These are phyloP conservation scores for Alternaria incomplexa DNA, from an alignment of 2,329 filamentous ascomycete genomes.

Conservation along the genomic window DNA sequence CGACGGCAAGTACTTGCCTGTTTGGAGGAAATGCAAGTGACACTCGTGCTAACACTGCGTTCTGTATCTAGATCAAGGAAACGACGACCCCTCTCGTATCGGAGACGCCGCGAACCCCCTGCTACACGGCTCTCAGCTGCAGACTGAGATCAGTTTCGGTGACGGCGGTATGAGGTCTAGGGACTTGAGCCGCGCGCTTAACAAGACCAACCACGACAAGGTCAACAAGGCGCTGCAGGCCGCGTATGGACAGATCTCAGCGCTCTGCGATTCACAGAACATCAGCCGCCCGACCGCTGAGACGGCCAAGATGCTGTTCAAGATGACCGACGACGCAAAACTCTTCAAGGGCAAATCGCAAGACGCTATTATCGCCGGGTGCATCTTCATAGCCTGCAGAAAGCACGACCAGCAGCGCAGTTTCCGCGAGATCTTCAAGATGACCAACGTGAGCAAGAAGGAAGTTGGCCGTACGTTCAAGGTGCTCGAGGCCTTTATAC, in stretches of 20 bases:
- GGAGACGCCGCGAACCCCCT: constrained; percentile 92
- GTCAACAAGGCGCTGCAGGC: constrained; percentile 79
- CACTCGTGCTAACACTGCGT: not conserved
- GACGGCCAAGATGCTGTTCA: constrained; percentile 93
- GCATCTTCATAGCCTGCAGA: constrained; percentile 96
- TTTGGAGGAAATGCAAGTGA: not conserved
- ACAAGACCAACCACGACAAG: constrained; percentile 81
- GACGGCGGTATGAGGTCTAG: constrained; percentile 73
- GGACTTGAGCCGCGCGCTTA: constrained; percentile 83
- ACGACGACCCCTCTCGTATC: constrained; percentile 96
- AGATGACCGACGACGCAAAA: constrained; percentile 89
- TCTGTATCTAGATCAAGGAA: constrained; percentile 69
- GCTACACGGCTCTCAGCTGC: constrained; percentile 85
- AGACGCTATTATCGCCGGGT: constrained; percentile 92
- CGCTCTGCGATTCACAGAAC: constrained; percentile 71
- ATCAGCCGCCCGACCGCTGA: constrained; percentile 84
- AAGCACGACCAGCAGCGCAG: constrained; percentile 86
- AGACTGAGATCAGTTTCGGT: constrained; percentile 85
- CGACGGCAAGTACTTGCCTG: constrained; percentile 61
- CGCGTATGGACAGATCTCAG: constrained; percentile 87
- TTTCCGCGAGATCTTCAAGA: constrained; percentile 90
- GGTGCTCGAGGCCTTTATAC: constrained; percentile 83
- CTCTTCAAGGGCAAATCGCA: constrained; percentile 94
- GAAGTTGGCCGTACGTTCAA: constrained; percentile 98
- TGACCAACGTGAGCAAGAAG: constrained; percentile 95